A percentile compares a stretch with the other conserved stretches of the same genome.
These are phyloP conservation scores for Sporobolomyces phaffii DNA, from an alignment of 768 basidiomycete genomes.

Conservation along the genomic window DNA sequence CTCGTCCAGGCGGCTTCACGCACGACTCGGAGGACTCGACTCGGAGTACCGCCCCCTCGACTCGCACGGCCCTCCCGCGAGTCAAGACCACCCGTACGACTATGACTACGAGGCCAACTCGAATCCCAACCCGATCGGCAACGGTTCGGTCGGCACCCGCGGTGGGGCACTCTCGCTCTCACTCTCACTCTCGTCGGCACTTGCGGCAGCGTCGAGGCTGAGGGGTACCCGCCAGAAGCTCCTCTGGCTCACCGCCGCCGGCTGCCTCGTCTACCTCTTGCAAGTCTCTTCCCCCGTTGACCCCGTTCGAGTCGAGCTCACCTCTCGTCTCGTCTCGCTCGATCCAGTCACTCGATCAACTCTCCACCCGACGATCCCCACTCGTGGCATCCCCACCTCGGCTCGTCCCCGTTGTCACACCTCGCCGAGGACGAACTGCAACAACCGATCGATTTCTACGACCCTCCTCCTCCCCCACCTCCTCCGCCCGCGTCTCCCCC, in stretches of 20 bases:
- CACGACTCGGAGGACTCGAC: too few species aligned
- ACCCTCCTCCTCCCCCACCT: not conserved
- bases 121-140: not conserved
- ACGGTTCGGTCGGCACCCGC: not conserved
- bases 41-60: too few species aligned
- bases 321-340: not conserved
- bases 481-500: not conserved
- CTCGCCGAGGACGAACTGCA: not conserved
- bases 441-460: conserved; percentile 4
- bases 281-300: not conserved
- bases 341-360: not conserved
- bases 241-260: not conserved
- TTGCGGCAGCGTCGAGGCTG: not conserved
- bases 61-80: too few species aligned
- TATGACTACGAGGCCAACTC: not conserved
- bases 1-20: too few species aligned
- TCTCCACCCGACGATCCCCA: not conserved
- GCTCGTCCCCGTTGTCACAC: not conserved
- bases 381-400: not conserved
- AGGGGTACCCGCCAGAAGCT: conserved; percentile 2
- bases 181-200: not conserved
- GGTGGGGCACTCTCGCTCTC: not conserved
- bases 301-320: not conserved
- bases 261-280: not conserved
- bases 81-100: not conserved